These are phyloP conservation scores for Kazachstania kunashirensis DNA, from an alignment of 805 yeast species.

Conservation along the genomic window DNA sequence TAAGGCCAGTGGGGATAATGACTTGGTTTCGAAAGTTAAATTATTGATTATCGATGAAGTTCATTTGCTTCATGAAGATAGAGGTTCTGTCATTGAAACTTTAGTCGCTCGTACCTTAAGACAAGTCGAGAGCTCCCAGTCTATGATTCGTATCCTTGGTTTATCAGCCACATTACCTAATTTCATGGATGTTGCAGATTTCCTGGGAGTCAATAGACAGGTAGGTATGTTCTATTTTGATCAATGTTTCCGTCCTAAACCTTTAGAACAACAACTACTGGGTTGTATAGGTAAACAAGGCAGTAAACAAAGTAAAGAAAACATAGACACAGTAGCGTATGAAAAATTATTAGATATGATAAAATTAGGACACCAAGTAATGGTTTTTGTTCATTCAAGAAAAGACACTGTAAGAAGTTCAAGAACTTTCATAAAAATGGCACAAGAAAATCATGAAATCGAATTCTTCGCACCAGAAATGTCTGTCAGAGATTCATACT, in stretches of 20 bases:
- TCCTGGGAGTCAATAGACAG: conserved; percentile 79
- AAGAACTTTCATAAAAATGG: conserved; percentile 56
- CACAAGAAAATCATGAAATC: conserved; percentile 49
- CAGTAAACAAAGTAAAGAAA: conserved; percentile 53
- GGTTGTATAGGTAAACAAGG: conserved; percentile 88
- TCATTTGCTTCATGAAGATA: conserved; percentile 89
- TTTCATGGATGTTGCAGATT: conserved; percentile 87
- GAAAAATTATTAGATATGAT: conserved; percentile 64
- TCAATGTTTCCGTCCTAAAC: conserved; percentile 86
- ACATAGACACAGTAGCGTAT: conserved; percentile 66
- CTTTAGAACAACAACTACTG: conserved; percentile 74
- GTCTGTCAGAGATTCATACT: conserved; percentile 30
- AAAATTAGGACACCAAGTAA: conserved; percentile 70
- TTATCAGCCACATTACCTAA: conserved; percentile 91
- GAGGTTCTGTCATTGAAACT: conserved; percentile 96
- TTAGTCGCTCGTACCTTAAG: conserved; percentile 88
- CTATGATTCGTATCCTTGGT: conserved; percentile 89
- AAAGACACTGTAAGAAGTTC: conserved; percentile 87
- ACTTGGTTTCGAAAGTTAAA: conserved; percentile 73
- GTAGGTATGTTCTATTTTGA: conserved; percentile 94
- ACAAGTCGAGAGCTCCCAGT: conserved; percentile 90
- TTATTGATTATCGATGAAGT: conserved; percentile 91
- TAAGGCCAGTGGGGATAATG: conserved; percentile 82
- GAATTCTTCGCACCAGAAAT: conserved; percentile 33
- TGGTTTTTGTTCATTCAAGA: conserved; percentile 94